Evolutionary conservation across 495 filamentous ascomycete genomes (phyloP).

Genomic region (Barbatosphaeria neglecta): DNA sequence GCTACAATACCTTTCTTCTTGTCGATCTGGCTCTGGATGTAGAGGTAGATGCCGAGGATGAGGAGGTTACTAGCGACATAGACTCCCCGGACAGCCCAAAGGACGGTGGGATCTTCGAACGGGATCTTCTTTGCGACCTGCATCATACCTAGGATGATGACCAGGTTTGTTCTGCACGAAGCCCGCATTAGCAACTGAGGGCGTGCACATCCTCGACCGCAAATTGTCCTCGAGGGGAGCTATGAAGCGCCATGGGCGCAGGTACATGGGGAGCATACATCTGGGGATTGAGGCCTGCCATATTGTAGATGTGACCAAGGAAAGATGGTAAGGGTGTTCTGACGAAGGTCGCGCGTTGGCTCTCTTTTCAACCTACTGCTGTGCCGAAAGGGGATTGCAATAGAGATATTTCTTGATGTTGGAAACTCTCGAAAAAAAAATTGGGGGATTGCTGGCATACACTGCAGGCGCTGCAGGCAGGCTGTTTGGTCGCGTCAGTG

Average conservation of each 20-base stretch:
- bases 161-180: conserved; percentile 66
- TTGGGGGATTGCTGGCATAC: background rate
- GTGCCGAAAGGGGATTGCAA: too few species aligned
- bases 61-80: conserved; percentile 85
- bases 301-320: too few species aligned
- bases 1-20: conserved; percentile 90
- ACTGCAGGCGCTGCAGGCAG: background rate
- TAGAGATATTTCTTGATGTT: too few species aligned
- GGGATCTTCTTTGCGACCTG: conserved; percentile 91
- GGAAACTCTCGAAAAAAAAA: too few species aligned
- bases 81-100: conserved; percentile 68
- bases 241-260: too few species aligned
- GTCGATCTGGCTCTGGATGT: conserved; percentile 70
- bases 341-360: too few species aligned
- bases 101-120: conserved; percentile 81
- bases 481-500: background rate
- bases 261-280: too few species aligned
- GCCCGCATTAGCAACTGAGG: background rate
- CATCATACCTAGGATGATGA: conserved; percentile 96
- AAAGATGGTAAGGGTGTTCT: background rate
- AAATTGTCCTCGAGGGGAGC: too few species aligned
- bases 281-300: conserved; percentile 39
- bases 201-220: too few species aligned
- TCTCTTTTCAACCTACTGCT: too few species aligned
- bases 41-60: conserved; percentile 74